Conservation (phyloP, 2,329 filamentous ascomycete genomes). For the Talaromyces piceae region DNA sequence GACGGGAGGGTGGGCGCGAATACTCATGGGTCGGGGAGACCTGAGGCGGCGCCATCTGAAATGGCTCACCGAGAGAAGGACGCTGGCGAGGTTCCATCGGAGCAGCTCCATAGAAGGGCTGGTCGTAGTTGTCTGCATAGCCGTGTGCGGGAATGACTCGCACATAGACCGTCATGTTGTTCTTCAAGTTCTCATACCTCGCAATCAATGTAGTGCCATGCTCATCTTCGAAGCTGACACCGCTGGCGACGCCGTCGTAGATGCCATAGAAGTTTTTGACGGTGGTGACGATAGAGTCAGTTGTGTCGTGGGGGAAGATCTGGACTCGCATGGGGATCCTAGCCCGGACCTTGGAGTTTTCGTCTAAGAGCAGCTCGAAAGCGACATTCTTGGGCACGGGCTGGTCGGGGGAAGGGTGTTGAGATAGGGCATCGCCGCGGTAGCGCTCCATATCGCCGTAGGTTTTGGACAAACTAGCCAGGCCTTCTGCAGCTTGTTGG, state of each 20-base stretch:
- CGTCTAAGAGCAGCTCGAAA: conserved; percentile 55
- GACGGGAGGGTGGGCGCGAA: conserved; percentile 57
- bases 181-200: conserved; percentile 87
- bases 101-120: conserved; percentile 40
- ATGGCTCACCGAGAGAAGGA: conserved; percentile 55
- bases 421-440: conserved; percentile 19
- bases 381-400: conserved; percentile 52
- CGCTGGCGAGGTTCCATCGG: conserved; percentile 48
- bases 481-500: conserved; percentile 15
- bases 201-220: conserved; percentile 86
- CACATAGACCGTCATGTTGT: conserved; percentile 91
- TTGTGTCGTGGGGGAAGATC: conserved; percentile 92
- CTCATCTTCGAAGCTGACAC: conserved; percentile 92
- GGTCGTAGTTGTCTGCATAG: conserved; percentile 40
- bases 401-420: conserved; percentile 31
- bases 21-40: conserved; percentile 46
- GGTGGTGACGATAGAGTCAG: conserved; percentile 94
- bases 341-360: conserved; percentile 51
- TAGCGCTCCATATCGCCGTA: conserved; percentile 20
- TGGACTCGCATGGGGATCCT: conserved; percentile 63
- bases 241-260: conserved; percentile 71
- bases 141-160: conserved; percentile 62
- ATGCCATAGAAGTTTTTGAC: conserved; percentile 99
- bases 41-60: conserved; percentile 56
- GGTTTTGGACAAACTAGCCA: conserved; percentile 26